Evolutionary conservation across 805 yeast genomes (phyloP).

Genomic region (Candida nanaspora): DNA sequence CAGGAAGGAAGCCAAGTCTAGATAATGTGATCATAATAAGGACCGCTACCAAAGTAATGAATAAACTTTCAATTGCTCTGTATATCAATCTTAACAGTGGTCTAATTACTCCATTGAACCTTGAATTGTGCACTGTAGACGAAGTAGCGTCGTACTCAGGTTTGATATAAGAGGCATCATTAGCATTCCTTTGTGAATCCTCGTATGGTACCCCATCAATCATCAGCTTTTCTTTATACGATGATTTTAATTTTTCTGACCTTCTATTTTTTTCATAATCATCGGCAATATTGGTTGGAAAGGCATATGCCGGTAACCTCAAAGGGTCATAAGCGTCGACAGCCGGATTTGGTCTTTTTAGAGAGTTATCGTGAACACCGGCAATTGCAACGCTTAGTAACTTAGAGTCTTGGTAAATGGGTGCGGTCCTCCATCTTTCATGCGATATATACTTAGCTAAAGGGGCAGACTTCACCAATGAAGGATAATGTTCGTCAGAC

Average conservation of each 20-base stretch:
- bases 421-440: conserved; percentile 35
- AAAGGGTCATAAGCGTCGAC: conserved; percentile 15
- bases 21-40: conserved; percentile 30
- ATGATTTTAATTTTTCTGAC: not conserved
- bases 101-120: not conserved
- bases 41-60: conserved; percentile 34
- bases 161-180: conserved; percentile 10
- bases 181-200: conserved; percentile 6
- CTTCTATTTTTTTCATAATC: conserved; percentile 6
- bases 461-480: conserved; percentile 76
- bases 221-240: conserved; percentile 8
- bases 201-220: conserved; percentile 14
- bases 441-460: conserved; percentile 51
- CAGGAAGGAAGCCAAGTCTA: conserved; percentile 29
- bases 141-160: not conserved
- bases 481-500: conserved; percentile 71
- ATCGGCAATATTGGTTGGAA: conserved; percentile 15
- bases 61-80: conserved; percentile 39
- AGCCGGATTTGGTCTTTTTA: conserved; percentile 4
- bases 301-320: conserved; percentile 13
- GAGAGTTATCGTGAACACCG: conserved; percentile 41
- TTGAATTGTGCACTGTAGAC: not conserved
- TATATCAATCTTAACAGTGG: conserved; percentile 16
- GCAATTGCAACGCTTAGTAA: conserved; percentile 34
- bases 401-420: conserved; percentile 29